Percentiles rank a stretch among this genome's conserved stretches.
Evolutionary conservation across 2,329 filamentous ascomycete species (phyloP).

Genomic region (Aspergillus bombycis): DNA sequence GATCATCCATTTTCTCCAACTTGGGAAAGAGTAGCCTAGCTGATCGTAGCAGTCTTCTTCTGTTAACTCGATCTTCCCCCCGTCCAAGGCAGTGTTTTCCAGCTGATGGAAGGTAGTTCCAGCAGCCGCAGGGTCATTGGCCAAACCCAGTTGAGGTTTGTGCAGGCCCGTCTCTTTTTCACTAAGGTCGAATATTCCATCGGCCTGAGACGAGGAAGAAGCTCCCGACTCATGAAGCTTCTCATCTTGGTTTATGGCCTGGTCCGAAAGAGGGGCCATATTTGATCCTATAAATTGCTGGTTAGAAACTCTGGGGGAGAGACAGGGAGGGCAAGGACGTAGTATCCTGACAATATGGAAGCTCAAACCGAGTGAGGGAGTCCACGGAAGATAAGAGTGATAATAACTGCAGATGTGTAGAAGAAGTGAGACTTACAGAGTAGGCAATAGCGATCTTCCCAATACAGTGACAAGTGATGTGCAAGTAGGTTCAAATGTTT

Average conservation of each 20-base stretch:
- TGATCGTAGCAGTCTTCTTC: constrained; percentile 67
- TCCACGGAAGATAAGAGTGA: not conserved
- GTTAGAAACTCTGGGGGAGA: not conserved
- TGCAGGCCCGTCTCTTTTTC: constrained; percentile 14
- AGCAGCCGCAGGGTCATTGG: constrained; percentile 16
- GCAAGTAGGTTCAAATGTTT: not conserved
- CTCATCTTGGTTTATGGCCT: constrained; percentile 25
- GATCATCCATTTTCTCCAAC: constrained; percentile 71
- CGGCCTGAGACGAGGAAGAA: constrained; percentile 37
- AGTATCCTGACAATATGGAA: not conserved
- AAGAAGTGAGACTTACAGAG: not conserved
- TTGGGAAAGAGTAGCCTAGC: constrained; percentile 65
- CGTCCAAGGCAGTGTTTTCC: constrained; percentile 27
- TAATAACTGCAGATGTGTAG: not conserved
- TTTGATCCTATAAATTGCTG: constrained; percentile 4
- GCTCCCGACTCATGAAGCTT: constrained; percentile 34
- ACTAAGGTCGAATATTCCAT: constrained; percentile 24
- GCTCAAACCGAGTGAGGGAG: not conserved
- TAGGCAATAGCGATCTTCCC: not conserved
- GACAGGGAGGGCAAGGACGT: not conserved
- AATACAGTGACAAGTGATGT: not conserved
- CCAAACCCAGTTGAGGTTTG: constrained; percentile 19
- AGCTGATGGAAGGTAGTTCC: constrained; percentile 28
- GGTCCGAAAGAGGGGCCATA: constrained; percentile 26
- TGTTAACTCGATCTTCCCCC: constrained; percentile 41